phyloP scores from a whole-genome alignment of 805 yeast species.

The Starmerella bombicola region DNA sequence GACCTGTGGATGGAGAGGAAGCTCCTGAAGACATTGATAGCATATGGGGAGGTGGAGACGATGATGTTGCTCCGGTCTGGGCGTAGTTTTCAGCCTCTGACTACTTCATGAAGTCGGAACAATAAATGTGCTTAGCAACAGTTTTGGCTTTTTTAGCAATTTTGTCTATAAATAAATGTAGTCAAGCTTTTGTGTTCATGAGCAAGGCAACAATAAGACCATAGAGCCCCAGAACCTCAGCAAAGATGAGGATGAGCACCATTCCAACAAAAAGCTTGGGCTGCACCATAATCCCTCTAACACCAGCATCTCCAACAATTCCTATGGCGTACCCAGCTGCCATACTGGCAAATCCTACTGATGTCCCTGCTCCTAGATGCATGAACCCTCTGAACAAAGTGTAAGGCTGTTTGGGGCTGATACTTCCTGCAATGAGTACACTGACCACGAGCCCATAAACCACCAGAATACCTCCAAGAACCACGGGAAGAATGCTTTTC shows the following conservation, averaged over 20 bases:
- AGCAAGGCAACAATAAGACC: constrained; percentile 94
- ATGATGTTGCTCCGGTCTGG: constrained; percentile 11
- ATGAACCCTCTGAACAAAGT: constrained; percentile 91
- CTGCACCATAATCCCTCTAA: constrained; percentile 75
- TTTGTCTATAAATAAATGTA: too few species aligned
- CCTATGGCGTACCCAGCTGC: constrained; percentile 97
- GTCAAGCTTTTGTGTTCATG: constrained; percentile 48
- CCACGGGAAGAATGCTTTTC: constrained; percentile 86
- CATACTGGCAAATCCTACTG: constrained; percentile 92
- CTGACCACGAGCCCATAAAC: constrained; percentile 96
- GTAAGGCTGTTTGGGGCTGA: constrained; percentile 66
- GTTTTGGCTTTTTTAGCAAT: too few species aligned
- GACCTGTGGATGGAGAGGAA: constrained; percentile 30
- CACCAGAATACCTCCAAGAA: constrained; percentile 94
- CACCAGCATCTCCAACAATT: constrained; percentile 88
- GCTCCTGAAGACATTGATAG: constrained; percentile 2
- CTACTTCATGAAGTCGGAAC: too few species aligned
- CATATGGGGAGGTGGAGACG: constrained; percentile 3
- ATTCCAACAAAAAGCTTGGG: constrained; percentile 82
- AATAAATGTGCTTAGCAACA: too few species aligned
- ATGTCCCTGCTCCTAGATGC: constrained; percentile 91
- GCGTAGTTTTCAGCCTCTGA: too few species aligned
- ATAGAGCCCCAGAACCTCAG: constrained; percentile 79
- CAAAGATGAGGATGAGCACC: constrained; percentile 76
- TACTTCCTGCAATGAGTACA: constrained; percentile 75